phyloP scores from a whole-genome alignment of 371 early-diverging fungal species.

The Rhizopus sp. region DNA sequence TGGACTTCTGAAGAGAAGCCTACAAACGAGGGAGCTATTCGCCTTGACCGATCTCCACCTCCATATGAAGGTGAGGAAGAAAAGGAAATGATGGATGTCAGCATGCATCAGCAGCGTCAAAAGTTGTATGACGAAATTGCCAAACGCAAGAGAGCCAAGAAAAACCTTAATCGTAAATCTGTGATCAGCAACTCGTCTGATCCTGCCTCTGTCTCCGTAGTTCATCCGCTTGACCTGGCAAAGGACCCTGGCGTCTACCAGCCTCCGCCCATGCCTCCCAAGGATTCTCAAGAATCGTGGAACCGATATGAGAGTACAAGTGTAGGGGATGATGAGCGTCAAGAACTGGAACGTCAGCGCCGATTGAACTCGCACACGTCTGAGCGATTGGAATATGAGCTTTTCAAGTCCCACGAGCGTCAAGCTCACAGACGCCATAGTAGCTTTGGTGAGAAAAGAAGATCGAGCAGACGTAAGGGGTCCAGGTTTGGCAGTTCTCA shows the following conservation, averaged over 20 bases:
- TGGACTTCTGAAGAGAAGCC: slow-evolving; percentile 18
- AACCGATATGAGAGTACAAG: slow-evolving; percentile 10
- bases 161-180: slow-evolving; percentile 14
- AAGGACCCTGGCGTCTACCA: slow-evolving; percentile 10
- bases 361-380: slow-evolving; percentile 11
- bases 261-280: slow-evolving; percentile 23
- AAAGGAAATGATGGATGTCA: slow-evolving; percentile 4
- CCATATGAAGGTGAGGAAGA: not conserved
- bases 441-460: not conserved
- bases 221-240: slow-evolving; percentile 28
- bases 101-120: slow-evolving; percentile 29
- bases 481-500: not conserved
- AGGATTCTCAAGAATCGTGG: slow-evolving; percentile 8
- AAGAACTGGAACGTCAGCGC: slow-evolving; percentile 13
- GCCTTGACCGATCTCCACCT: not conserved
- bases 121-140: slow-evolving; percentile 28
- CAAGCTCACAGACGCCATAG: not conserved
- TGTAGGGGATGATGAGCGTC: slow-evolving; percentile 3
- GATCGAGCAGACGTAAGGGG: not conserved
- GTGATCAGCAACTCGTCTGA: not conserved
- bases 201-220: not conserved
- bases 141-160: slow-evolving; percentile 24
- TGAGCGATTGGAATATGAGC: slow-evolving; percentile 30
- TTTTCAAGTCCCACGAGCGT: slow-evolving; percentile 16
- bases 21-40: not conserved